These are phyloP conservation scores for Powellomyces hirtus DNA, from an alignment of 192 early-diverging fungal genomes.

Conservation along the genomic window DNA sequence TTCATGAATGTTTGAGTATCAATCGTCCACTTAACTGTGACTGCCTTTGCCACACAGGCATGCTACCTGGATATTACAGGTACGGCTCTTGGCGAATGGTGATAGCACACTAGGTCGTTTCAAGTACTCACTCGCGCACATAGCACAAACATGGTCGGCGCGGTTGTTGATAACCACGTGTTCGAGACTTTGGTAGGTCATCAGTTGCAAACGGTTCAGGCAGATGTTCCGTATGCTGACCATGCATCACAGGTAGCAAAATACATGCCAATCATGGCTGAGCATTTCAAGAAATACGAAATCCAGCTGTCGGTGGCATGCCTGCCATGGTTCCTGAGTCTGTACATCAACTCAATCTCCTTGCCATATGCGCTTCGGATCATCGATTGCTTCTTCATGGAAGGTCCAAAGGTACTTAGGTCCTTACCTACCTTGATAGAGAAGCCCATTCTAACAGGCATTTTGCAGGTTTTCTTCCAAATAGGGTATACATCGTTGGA, in stretches of 20 bases:
- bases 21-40: not conserved
- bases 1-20: no score
- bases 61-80: conserved; percentile 93
- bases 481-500: conserved; percentile 53
- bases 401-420: conserved; percentile 72
- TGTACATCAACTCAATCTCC: conserved; percentile 97
- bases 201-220: not conserved
- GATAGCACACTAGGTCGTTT: not conserved
- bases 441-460: not conserved
- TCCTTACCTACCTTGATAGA: not conserved
- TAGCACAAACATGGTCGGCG: conserved; percentile 98
- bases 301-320: conserved; percentile 96
- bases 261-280: conserved; percentile 85
- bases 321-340: conserved; percentile 95
- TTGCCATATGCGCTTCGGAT: conserved; percentile 82
- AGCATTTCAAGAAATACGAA: conserved; percentile 81
- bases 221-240: not conserved
- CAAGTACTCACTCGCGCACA: no score
- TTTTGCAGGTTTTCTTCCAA: conserved; percentile 79
- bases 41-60: conserved; percentile 18
- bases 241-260: conserved; percentile 57
- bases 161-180: conserved; percentile 91
- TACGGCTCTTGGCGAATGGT: not conserved
- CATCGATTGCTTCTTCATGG: conserved; percentile 96
- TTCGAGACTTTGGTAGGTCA: conserved; percentile 75